These are phyloP conservation scores for Gyromitra esculenta DNA, from an alignment of 2,329 filamentous ascomycete species.

Conservation along the genomic window DNA sequence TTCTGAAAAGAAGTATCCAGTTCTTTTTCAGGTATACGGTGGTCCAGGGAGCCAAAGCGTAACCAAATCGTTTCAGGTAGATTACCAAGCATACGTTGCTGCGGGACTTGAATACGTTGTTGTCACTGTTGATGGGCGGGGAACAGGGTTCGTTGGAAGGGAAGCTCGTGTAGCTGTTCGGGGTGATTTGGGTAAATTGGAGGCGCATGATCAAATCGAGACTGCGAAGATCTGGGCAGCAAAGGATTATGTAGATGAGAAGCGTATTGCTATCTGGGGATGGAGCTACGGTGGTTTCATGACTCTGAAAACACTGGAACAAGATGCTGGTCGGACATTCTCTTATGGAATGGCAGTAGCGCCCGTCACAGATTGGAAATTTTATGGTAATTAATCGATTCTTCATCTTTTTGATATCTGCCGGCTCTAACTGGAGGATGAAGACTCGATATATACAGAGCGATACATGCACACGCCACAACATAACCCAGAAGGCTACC, in stretches of 20 bases:
- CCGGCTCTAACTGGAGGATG: constrained; percentile 5
- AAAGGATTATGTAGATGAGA: constrained; percentile 82
- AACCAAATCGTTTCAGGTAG: constrained; percentile 78
- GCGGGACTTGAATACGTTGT: constrained; percentile 89
- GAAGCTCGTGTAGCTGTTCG: constrained; percentile 82
- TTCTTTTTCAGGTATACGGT: constrained; percentile 94
- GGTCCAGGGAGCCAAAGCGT: constrained; percentile 94
- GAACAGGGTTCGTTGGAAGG: constrained; percentile 89
- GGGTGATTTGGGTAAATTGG: constrained; percentile 83
- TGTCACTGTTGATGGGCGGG: constrained; percentile 91
- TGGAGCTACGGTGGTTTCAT: constrained; percentile 98
- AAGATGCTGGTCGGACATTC: constrained; percentile 88
- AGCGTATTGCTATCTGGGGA: constrained; percentile 92
- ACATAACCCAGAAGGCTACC: constrained; percentile 80
- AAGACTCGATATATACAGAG: constrained; percentile 89
- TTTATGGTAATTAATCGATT: constrained; percentile 69
- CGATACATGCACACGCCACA: constrained; percentile 97
- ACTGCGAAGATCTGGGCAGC: constrained; percentile 84
- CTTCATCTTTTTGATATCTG: neutral
- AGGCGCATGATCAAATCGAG: constrained; percentile 89
- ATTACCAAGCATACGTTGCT: constrained; percentile 91
- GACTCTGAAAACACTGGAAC: constrained; percentile 92
- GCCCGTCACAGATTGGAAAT: constrained; percentile 97
- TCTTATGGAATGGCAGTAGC: constrained; percentile 98
- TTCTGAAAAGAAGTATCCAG: constrained; percentile 83